A percentile compares a stretch with the other conserved stretches of the same genome.
These are phyloP conservation scores for Cytidiella melzeri DNA, from an alignment of 768 basidiomycete species.

Conservation along the genomic window DNA sequence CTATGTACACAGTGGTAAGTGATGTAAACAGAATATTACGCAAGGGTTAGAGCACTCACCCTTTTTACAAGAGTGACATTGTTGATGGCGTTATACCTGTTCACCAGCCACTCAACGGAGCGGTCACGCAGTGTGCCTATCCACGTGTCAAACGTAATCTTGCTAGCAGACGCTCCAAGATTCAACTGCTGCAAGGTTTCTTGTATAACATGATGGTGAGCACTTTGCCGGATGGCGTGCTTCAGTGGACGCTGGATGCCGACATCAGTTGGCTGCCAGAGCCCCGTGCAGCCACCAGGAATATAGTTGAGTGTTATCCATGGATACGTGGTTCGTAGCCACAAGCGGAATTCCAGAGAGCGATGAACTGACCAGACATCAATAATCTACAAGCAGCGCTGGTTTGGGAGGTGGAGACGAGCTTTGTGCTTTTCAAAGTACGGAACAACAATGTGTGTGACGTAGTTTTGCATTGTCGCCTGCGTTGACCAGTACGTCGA, in stretches of 20 bases:
- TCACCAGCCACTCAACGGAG: conserved; percentile 28
- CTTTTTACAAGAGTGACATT: conserved; percentile 24
- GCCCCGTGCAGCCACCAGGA: conserved; percentile 15
- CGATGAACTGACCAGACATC: conserved; percentile 34
- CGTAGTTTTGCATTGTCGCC: conserved; percentile 20
- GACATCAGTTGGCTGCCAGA: conserved; percentile 19
- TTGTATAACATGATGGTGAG: conserved; percentile 30
- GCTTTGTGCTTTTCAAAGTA: conserved; percentile 21
- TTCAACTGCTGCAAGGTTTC: conserved; percentile 24
- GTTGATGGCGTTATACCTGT: conserved; percentile 26
- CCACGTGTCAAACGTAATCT: conserved; percentile 17
- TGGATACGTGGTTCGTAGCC: conserved; percentile 26
- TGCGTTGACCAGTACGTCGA: conserved; percentile 25
- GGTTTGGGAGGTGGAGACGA: conserved; percentile 11
- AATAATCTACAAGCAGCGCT: conserved; percentile 23
- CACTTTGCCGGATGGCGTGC: conserved; percentile 24
- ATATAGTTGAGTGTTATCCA: conserved; percentile 20
- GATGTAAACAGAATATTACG: too few relatives aligned
- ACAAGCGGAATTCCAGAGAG: conserved; percentile 27
- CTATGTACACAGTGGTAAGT: too few relatives aligned
- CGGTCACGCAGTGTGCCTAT: conserved; percentile 20
- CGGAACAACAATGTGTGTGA: conserved; percentile 26
- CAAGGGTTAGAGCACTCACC: too few relatives aligned
- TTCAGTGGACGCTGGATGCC: conserved; percentile 32
- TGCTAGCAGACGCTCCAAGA: conserved; percentile 3